A percentile compares a stretch with the other conserved stretches of the same genome.
Conservation (phyloP, 441 rosid species). For the Jatropha multifida region DNA sequence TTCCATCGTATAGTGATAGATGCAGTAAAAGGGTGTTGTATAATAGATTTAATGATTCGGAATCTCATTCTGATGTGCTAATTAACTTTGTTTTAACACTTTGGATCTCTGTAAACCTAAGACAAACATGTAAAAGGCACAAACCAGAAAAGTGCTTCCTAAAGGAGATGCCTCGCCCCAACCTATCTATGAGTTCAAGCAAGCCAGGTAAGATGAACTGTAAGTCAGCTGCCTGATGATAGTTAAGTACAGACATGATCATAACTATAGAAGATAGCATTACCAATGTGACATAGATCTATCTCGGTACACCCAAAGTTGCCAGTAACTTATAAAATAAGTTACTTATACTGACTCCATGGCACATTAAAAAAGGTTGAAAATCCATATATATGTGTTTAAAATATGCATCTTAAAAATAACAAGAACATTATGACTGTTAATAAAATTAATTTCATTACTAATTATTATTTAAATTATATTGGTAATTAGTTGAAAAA, state of each 20-base stretch:
- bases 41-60: constrained; percentile 32
- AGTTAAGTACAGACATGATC: neutral
- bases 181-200: neutral
- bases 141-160: neutral
- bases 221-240: neutral
- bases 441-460: no score
- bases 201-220: neutral
- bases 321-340: no score
- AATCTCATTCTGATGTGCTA: constrained; percentile 28
- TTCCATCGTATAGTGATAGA: constrained; percentile 36
- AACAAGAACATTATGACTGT: no score
- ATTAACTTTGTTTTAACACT: neutral
- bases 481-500: no score
- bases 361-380: no score
- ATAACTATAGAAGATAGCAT: no score
- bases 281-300: no score
- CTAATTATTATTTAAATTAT: no score
- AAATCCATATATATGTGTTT: no score
- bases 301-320: no score
- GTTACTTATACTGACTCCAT: no score
- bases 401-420: no score
- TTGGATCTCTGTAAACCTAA: neutral
- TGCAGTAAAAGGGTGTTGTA: constrained; percentile 26
- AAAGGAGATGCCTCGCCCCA: neutral
- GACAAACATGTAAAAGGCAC: constrained; percentile 1